Percentiles rank a stretch among this genome's conserved stretches.
These are phyloP conservation scores for Collybia nuda DNA, from an alignment of 768 basidiomycete genomes.

Conservation along the genomic window DNA sequence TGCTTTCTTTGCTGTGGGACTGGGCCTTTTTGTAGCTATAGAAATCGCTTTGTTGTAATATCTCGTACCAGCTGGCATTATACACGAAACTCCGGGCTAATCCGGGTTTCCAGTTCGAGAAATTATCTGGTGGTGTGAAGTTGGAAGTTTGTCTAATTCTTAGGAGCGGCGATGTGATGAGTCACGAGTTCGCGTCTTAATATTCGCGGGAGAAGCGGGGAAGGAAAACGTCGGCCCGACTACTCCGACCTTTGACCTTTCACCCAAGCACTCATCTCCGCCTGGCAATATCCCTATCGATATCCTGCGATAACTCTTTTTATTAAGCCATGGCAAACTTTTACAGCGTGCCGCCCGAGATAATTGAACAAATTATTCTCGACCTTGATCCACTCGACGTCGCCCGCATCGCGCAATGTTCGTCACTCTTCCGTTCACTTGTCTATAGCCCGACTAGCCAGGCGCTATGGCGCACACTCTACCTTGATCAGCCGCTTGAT, in stretches of 20 bases:
- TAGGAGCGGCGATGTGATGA: too few relatives aligned
- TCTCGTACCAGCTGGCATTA: constrained; percentile 31
- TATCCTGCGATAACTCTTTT: too few relatives aligned
- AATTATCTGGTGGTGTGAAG: neutral
- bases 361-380: constrained; percentile 57
- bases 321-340: constrained; percentile 20
- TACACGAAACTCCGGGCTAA: constrained; percentile 30
- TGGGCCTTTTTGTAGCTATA: constrained; percentile 31
- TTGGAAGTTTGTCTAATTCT: too few relatives aligned
- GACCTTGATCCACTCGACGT: constrained; percentile 63
- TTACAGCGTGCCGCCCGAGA: constrained; percentile 52
- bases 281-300: too few relatives aligned
- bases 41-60: constrained; percentile 27
- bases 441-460: constrained; percentile 46
- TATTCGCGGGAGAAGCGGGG: neutral
- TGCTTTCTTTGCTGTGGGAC: constrained; percentile 15
- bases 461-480: constrained; percentile 65
- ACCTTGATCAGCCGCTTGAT: constrained; percentile 62
- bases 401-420: constrained; percentile 51
- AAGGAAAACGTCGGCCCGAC: neutral
- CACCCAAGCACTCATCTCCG: too few relatives aligned
- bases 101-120: constrained; percentile 4
- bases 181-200: neutral
- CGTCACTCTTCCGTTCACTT: constrained; percentile 36
- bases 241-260: neutral